These are phyloP conservation scores for Paraphaeosphaeria minitans DNA, from an alignment of 2,329 filamentous ascomycete species.

Conservation along the genomic window DNA sequence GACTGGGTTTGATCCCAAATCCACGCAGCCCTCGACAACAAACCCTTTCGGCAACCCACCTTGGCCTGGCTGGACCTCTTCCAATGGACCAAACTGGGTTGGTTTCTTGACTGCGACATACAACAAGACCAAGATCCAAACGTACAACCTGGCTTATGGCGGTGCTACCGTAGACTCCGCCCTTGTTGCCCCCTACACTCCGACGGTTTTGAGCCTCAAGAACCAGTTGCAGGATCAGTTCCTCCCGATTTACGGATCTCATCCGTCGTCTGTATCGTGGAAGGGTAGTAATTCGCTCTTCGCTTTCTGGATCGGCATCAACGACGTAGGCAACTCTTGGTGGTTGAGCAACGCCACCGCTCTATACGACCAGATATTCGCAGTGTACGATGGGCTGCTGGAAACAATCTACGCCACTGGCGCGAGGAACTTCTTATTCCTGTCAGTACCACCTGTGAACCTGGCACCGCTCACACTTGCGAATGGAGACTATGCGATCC, in stretches of 20 bases:
- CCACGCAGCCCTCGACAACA: conserved; percentile 56
- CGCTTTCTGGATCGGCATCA: conserved; percentile 61
- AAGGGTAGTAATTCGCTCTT: conserved; percentile 53
- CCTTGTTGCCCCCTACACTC: conserved; percentile 55
- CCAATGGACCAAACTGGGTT: conserved; percentile 61
- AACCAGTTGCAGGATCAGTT: conserved; percentile 57
- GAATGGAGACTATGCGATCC: conserved; percentile 42
- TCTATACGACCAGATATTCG: conserved; percentile 44
- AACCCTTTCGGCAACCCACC: conserved; percentile 68
- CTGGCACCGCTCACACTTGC: conserved; percentile 56
- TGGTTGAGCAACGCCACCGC: conserved; percentile 43
- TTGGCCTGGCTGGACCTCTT: conserved; percentile 51
- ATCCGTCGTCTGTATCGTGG: conserved; percentile 49
- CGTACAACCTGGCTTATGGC: conserved; percentile 59
- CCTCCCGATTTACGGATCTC: conserved; percentile 48
- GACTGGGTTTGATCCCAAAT: conserved; percentile 62
- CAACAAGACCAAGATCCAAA: conserved; percentile 52
- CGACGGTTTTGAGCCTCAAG: conserved; percentile 57
- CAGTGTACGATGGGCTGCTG: conserved; percentile 44
- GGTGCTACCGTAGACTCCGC: conserved; percentile 50
- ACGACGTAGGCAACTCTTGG: conserved; percentile 60
- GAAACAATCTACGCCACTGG: conserved; percentile 52
- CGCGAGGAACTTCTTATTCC: conserved; percentile 57
- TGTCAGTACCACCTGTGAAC: conserved; percentile 56
- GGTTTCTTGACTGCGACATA: conserved; percentile 50